Base-by-base conservation (phyloP, 2,329 filamentous ascomycete genomes). In the Cladosporium sphaerospermum region DNA sequence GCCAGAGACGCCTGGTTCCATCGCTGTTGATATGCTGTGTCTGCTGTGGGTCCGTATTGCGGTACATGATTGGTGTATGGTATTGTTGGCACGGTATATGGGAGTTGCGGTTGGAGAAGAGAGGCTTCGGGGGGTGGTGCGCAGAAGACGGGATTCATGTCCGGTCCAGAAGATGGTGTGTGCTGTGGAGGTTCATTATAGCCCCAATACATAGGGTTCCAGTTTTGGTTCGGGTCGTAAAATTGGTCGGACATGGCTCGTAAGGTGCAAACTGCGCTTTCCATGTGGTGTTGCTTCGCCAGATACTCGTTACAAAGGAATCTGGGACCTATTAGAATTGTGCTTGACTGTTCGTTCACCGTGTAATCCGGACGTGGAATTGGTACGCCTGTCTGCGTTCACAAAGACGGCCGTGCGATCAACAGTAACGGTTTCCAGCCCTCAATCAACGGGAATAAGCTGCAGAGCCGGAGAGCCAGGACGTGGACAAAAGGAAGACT, bases 131-230 rank as follows among this genome's bases (percentile, higher is more conserved):
- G 19, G 3, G 47, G 37, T 28, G 48, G 40, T 31, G 48, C 48
- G 31, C 18, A 36, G 10, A 44, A 32, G 31, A 40, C 9, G 16
- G 48, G 48, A 23, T 37, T 36, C 4, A 37, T 2, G 36, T 11
- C 13, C 13, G 44, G 48, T 36, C 36, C 40, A 18, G 40, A 11
- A 9, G 31, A 6, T n/a, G 39, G 18, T 9, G 31, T 43, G 11
- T 31, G 31, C 34, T 36, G 48, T n/a, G 36, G 16, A 10, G 48
- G 40, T 8, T 44, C 48, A 32, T 43, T 51, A 9, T 37, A 51
- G n/a, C 16, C 33, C 48, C 48, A 51, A 33, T 51, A 51, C n/a
- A 33, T 18, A 19, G 48, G 33, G 14, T 31, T 43, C 48, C 48
- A 51, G 9, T 31, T 19, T 19, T 51, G 48, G 18, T 51, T 51